A percentile compares a stretch with the other conserved stretches of the same genome.
phyloP scores from a whole-genome alignment of 495 filamentous ascomycete genomes.

The Penicillium ochrochloron region DNA sequence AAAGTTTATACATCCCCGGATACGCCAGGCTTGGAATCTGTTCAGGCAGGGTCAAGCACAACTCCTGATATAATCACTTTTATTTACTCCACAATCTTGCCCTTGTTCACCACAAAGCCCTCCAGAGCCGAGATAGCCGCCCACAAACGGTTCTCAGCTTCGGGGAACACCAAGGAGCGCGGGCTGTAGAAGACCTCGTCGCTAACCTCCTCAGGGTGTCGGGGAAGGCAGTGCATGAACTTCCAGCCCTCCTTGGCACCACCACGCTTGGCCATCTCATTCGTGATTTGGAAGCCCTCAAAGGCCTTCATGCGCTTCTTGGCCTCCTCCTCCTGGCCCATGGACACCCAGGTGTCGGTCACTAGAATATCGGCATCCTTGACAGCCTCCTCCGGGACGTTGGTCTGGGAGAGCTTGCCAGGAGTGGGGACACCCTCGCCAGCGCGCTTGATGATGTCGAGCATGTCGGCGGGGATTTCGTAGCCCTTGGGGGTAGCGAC shows the following conservation, averaged over 20 bases:
- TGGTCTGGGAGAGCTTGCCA: slow-evolving; percentile 75
- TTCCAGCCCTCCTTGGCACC: slow-evolving; percentile 90
- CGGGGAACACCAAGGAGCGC: slow-evolving; percentile 83
- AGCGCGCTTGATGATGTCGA: slow-evolving; percentile 65
- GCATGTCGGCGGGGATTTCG: slow-evolving; percentile 73
- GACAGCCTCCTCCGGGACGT: slow-evolving; percentile 83
- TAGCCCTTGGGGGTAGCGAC: slow-evolving; percentile 88
- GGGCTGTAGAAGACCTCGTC: slow-evolving; percentile 91
- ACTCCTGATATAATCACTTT: neutral
- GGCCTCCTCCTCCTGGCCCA: slow-evolving; percentile 92
- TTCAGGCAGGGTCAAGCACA: neutral
- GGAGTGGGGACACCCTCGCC: slow-evolving; percentile 57
- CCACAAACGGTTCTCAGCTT: slow-evolving; percentile 95
- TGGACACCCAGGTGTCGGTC: slow-evolving; percentile 96
- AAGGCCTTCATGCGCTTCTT: slow-evolving; percentile 78
- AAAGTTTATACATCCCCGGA: slow-evolving; percentile 6
- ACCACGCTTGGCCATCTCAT: slow-evolving; percentile 77
- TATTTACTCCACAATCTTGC: slow-evolving; percentile 61
- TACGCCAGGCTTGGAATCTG: neutral
- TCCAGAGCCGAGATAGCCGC: slow-evolving; percentile 84
- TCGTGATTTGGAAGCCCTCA: slow-evolving; percentile 85
- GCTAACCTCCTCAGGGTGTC: slow-evolving; percentile 89
- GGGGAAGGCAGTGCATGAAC: slow-evolving; percentile 98
- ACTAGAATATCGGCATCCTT: slow-evolving; percentile 88
- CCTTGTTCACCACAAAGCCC: slow-evolving; percentile 89